Evolutionary conservation across 2,329 filamentous ascomycete genomes (phyloP).

Genomic region (Aspergillus brasiliensis): DNA sequence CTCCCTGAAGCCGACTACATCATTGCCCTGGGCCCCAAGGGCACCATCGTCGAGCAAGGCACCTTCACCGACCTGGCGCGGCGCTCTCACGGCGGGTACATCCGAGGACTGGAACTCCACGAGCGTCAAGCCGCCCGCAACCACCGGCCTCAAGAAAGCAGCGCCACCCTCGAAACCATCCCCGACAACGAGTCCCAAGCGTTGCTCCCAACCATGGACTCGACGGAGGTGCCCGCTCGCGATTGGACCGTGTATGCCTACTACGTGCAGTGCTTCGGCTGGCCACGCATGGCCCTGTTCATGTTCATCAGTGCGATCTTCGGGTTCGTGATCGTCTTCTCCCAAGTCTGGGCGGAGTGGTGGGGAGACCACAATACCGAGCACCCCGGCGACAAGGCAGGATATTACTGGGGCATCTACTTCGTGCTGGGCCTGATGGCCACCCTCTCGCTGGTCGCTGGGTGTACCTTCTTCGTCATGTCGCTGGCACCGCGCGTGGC

Average conservation of each 20-base stretch:
- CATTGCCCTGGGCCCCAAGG: conserved; percentile 35
- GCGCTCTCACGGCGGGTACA: background rate
- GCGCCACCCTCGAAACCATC: background rate
- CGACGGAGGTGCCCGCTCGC: conserved; percentile 1
- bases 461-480: conserved; percentile 25
- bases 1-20: conserved; percentile 46
- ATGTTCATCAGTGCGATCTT: conserved; percentile 17
- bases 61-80: conserved; percentile 28
- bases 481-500: conserved; percentile 14
- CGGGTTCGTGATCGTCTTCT: conserved; percentile 11
- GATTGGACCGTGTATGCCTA: conserved; percentile 23
- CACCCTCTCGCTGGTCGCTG: conserved; percentile 1
- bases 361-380: conserved; percentile 15
- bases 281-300: conserved; percentile 16
- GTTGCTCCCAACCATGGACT: background rate
- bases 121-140: background rate
- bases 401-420: background rate
- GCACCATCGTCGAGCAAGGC: conserved; percentile 41
- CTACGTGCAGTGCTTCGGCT: conserved; percentile 26
- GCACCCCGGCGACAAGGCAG: background rate
- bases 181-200: background rate
- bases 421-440: background rate
- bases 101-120: background rate
- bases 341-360: conserved; percentile 19
- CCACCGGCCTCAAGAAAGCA: background rate